A percentile compares a stretch with the other conserved stretches of the same genome.
Conservation (phyloP, 768 basidiomycete species). For the Hortiboletus campestris region DNA sequence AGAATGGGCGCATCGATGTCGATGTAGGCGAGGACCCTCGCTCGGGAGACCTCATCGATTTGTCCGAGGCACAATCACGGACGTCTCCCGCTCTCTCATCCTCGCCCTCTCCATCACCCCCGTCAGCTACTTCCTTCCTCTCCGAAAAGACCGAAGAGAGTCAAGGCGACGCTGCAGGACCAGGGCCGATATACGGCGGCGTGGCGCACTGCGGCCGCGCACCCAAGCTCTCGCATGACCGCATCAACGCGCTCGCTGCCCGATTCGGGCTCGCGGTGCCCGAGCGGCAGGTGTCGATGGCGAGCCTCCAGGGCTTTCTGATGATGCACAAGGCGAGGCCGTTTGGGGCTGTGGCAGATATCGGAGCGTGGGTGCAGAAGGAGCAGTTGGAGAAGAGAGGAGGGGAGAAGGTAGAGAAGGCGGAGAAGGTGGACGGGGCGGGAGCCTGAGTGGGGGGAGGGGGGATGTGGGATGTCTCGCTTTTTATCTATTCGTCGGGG, state of each 20-base stretch:
- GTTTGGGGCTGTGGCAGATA: conserved; percentile 48
- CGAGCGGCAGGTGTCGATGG: conserved; percentile 42
- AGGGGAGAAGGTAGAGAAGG: conserved; percentile 31
- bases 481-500: background rate
- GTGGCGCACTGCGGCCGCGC: conserved; percentile 34
- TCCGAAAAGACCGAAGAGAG: conserved; percentile 19
- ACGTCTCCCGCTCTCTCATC: background rate
- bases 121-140: background rate
- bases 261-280: conserved; percentile 56
- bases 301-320: conserved; percentile 54
- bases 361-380: conserved; percentile 49
- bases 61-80: conserved; percentile 2
- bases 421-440: background rate
- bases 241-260: conserved; percentile 48
- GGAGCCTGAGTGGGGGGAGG: too few relatives aligned
- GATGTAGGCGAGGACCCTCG: background rate
- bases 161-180: background rate
- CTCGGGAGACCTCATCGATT: conserved; percentile 19
- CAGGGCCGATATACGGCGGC: conserved; percentile 9
- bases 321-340: conserved; percentile 68
- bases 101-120: background rate
- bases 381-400: conserved; percentile 28
- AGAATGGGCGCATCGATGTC: background rate
- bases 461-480: too few relatives aligned
- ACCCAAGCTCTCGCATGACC: conserved; percentile 39